A percentile compares a stretch with the other conserved stretches of the same genome.
These are phyloP conservation scores for Borovskyia barvae DNA, from an alignment of 208 protist genomes.

Conservation along the genomic window DNA sequence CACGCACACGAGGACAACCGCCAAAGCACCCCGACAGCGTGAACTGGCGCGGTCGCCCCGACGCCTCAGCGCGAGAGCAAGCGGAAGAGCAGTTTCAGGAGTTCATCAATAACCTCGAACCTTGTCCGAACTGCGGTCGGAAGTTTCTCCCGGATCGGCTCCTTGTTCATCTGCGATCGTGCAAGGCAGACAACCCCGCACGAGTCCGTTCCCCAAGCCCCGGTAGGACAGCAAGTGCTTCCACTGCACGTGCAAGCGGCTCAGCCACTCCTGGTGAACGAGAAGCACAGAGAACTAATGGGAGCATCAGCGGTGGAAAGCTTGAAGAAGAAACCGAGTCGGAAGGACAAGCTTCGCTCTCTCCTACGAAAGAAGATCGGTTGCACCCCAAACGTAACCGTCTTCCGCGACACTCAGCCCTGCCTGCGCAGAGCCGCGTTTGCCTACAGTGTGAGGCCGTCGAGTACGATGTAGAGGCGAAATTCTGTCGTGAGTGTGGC, in stretches of 20 bases:
- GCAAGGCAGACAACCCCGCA: conserved; percentile 67
- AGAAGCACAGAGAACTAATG: neutral
- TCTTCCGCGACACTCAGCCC: conserved; percentile 35
- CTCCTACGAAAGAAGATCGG: conserved; percentile 8
- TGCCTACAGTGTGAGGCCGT: conserved; percentile 66
- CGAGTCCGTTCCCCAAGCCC: conserved; percentile 22
- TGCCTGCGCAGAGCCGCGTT: conserved; percentile 29
- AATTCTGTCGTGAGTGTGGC: conserved; percentile 86
- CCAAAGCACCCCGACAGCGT: conserved; percentile 76
- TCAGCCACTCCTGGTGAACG: neutral
- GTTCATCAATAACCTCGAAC: conserved; percentile 86
- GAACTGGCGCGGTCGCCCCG: conserved; percentile 44
- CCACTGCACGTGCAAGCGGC: neutral
- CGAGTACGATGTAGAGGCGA: conserved; percentile 75
- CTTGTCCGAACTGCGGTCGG: conserved; percentile 88
- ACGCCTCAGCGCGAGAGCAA: conserved; percentile 46
- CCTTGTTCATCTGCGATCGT: conserved; percentile 86
- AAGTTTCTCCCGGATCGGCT: conserved; percentile 90
- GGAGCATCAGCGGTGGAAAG: neutral
- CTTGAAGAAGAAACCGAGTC: neutral
- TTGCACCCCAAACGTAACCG: conserved; percentile 45
- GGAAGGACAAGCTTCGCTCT: neutral
- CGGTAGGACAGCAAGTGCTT: neutral
- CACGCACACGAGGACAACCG: conserved; percentile 55
- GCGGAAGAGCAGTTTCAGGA: conserved; percentile 85